Percentiles rank a stretch among this genome's conserved stretches.
phyloP scores from a whole-genome alignment of 768 basidiomycete genomes.

The Naganishia friedmannii region DNA sequence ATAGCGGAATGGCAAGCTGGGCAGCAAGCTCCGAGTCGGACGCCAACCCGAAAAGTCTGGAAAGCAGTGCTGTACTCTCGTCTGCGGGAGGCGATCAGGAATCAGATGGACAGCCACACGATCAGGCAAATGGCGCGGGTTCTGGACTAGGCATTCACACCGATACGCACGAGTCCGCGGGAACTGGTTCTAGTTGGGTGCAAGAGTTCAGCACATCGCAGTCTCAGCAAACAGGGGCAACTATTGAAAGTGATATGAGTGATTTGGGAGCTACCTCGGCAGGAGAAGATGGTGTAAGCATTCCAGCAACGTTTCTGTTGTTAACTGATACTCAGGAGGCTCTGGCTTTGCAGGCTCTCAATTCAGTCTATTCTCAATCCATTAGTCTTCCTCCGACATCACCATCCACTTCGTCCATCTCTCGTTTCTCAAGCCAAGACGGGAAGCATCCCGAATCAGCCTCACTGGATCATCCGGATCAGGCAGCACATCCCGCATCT shows the following conservation, averaged over 20 bases:
- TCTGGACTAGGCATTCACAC: neutral
- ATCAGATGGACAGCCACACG: neutral
- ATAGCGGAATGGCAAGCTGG: slow-evolving; percentile 23
- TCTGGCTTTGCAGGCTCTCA: slow-evolving; percentile 32
- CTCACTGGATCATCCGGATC: neutral
- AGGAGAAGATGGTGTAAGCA: slow-evolving; percentile 29
- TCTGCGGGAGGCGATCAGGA: slow-evolving; percentile 2
- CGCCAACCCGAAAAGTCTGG: slow-evolving; percentile 18
- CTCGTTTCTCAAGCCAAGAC: slow-evolving; percentile 43
- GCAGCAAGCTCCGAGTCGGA: slow-evolving; percentile 23
- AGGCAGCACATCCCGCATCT: neutral
- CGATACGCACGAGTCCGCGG: neutral
- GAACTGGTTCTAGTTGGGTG: slow-evolving; percentile 9
- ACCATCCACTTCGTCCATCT: slow-evolving; percentile 38
- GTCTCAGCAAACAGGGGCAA: neutral
- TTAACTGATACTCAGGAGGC: neutral
- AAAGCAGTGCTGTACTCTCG: slow-evolving; percentile 13
- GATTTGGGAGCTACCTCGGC: slow-evolving; percentile 16
- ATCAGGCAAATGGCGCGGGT: neutral
- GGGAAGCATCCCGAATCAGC: slow-evolving; percentile 13
- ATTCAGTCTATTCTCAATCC: slow-evolving; percentile 40
- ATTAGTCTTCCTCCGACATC: slow-evolving; percentile 45
- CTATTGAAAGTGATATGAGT: slow-evolving; percentile 19
- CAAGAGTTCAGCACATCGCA: slow-evolving; percentile 7
- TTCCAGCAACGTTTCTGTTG: too few relatives aligned